Evolutionary conservation across 2,329 filamentous ascomycete species (phyloP).

Genomic region (Uncinocarpus reesii): DNA sequence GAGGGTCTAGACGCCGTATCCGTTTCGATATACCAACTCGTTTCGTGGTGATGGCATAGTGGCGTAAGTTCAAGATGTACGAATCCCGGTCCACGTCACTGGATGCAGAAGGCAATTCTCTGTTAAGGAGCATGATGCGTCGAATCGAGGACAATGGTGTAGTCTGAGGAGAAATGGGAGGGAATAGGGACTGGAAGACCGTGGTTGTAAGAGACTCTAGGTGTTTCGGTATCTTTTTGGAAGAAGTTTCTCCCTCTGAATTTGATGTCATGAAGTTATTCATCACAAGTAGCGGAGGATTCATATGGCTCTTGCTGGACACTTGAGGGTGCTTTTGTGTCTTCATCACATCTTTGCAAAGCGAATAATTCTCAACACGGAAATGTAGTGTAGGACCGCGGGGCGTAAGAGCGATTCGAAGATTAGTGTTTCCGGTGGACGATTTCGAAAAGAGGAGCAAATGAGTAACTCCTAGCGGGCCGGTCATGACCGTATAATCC

Average conservation of each 20-base stretch:
- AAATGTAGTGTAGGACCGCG: constrained; percentile 90
- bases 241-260: constrained; percentile 43
- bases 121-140: constrained; percentile 79
- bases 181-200: constrained; percentile 92
- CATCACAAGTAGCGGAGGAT: constrained; percentile 88
- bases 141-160: constrained; percentile 88
- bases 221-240: constrained; percentile 72
- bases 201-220: constrained; percentile 88
- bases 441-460: constrained; percentile 88
- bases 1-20: constrained; percentile 71
- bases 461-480: constrained; percentile 85
- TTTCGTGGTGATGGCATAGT: constrained; percentile 92
- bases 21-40: constrained; percentile 74
- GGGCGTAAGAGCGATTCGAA: constrained; percentile 77
- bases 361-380: constrained; percentile 83
- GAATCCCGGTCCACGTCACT: constrained; percentile 46
- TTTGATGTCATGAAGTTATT: constrained; percentile 78
- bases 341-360: constrained; percentile 80
- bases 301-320: constrained; percentile 74
- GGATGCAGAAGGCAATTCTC: constrained; percentile 46
- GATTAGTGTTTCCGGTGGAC: constrained; percentile 78
- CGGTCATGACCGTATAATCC: constrained; percentile 93
- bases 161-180: constrained; percentile 83
- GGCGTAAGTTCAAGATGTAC: constrained; percentile 77
- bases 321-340: constrained; percentile 73